phyloP scores from a whole-genome alignment of 352 stramenopile genomes.

The Pythium monospermum region DNA sequence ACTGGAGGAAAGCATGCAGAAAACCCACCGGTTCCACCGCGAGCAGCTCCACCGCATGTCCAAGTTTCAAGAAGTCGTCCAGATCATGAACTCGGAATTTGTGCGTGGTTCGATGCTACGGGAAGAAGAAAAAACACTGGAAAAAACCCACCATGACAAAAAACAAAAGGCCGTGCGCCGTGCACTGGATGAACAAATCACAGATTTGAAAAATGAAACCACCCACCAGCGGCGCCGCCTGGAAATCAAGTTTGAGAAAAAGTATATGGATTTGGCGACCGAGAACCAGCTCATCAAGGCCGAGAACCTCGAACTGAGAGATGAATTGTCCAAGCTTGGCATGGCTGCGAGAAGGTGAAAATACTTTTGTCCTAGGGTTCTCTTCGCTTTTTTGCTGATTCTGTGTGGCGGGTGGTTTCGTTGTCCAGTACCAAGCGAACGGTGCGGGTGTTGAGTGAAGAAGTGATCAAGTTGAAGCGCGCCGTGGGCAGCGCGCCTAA shows the following conservation, averaged over 20 bases:
- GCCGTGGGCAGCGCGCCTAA: constrained; percentile 13
- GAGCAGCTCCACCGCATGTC: constrained; percentile 28
- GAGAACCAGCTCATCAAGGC: constrained; percentile 36
- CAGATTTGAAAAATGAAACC: constrained; percentile 18
- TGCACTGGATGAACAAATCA: constrained; percentile 26
- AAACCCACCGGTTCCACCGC: constrained; percentile 23
- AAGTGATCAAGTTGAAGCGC: constrained; percentile 47
- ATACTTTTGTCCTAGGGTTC: background rate
- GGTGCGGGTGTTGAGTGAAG: constrained; percentile 34
- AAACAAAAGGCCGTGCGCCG: constrained; percentile 22
- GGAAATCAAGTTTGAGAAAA: constrained; percentile 35
- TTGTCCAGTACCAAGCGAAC: constrained; percentile 39
- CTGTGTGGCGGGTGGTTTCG: background rate
- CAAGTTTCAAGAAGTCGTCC: constrained; percentile 35
- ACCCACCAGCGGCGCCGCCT: constrained; percentile 20
- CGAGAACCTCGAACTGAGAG: constrained; percentile 37
- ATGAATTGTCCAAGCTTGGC: constrained; percentile 24
- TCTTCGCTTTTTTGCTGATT: background rate
- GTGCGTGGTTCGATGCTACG: constrained; percentile 26
- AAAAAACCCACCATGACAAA: constrained; percentile 26
- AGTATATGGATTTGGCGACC: constrained; percentile 33
- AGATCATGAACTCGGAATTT: constrained; percentile 35
- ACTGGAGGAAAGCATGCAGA: constrained; percentile 22
- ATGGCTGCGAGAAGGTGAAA: constrained; percentile 24
- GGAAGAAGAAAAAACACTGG: constrained; percentile 30